Base-by-base conservation (phyloP, 1,284 basidiomycete genomes). In the Rhodotorula sp. region DNA sequence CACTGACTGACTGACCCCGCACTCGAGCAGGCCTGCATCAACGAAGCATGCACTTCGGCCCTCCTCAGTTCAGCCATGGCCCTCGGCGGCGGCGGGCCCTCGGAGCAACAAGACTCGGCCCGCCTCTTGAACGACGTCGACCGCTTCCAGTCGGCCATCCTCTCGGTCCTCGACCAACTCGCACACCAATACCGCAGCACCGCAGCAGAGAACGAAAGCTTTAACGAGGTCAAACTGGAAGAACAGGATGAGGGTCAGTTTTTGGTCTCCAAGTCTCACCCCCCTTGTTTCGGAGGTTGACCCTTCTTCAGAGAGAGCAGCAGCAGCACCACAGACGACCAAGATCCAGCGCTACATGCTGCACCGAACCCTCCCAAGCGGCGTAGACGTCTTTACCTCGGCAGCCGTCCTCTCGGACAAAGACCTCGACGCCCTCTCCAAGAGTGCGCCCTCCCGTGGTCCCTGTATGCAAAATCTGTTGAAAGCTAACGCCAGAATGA, bases 371-470 rank as follows among this genome's bases (percentile, higher is more conserved):
- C 65, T 76, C 4, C 62, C 58, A 39, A 71, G 62, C n/a, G 72
- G 69, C 16, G 64, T 70, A n/a, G 76, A 78, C 58, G 46, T 78
- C 7, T 78, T 78, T 62, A 68, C 77, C 5, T 72, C 71, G 20
- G 69, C 76, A 4, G 71, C 72, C 5, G 60, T 64, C 47, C 58
- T 76, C 5, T 62, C 63, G 12, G 65, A 67, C 14, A 48, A 62
- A 1, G 76, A 78, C 26, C 60, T 71, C 43, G 63, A 67, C 2
- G 65, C 63, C 39, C 57, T 76, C 7, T 29, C 61, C 0, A 10
- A 43, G 0, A 23, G 70, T 75, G 47, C 47, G 60, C 39, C 14
- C 18, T 39, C 23, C 6, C 26, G 3, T 29, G 2, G 29, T 29
- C 29, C 29, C 29, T 29, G 29, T 29, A 29, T 29, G 29, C 29